Evolutionary conservation across 176 grass and related monocot genomes (phyloP).

Genomic region (Triticum monococcum): DNA sequence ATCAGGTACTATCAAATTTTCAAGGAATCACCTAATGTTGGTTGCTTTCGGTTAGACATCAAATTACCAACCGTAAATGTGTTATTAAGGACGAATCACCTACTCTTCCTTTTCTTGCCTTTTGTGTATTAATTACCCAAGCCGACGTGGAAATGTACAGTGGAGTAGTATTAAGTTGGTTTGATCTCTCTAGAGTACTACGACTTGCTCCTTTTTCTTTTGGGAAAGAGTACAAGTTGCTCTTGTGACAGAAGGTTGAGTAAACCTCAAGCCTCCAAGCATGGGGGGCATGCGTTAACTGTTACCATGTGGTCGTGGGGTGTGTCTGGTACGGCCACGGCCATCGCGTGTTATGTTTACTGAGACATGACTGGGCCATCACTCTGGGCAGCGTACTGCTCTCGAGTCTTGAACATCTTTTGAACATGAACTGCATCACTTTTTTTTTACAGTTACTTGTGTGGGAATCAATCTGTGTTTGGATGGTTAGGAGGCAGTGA

Average conservation of each 20-base stretch:
- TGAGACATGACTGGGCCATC: too few relatives aligned
- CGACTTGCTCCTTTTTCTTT: not conserved
- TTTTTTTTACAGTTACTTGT: too few relatives aligned
- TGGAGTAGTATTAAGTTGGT: not conserved
- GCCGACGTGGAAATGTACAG: not conserved
- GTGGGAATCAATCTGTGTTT: too few relatives aligned
- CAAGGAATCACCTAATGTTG: not conserved
- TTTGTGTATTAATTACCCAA: not conserved
- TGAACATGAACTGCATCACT: too few relatives aligned
- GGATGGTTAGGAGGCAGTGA: too few relatives aligned
- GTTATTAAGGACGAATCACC: not conserved
- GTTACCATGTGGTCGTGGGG: not conserved
- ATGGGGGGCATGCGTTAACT: not conserved
- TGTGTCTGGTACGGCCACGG: not conserved
- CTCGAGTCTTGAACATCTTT: too few relatives aligned
- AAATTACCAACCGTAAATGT: not conserved
- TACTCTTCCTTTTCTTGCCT: not conserved
- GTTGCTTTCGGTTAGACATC: too few relatives aligned
- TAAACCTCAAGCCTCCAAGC: not conserved
- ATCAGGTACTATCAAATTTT: too few relatives aligned
- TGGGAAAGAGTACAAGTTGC: not conserved
- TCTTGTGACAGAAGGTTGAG: not conserved
- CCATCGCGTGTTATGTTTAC: not conserved
- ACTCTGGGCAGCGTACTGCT: not conserved
- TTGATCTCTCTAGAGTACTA: not conserved